Evolutionary conservation across 345 rosid genomes (phyloP), one percentile per base, ranked within the genome.

Genomic region (Aegle marmelos): DNA sequence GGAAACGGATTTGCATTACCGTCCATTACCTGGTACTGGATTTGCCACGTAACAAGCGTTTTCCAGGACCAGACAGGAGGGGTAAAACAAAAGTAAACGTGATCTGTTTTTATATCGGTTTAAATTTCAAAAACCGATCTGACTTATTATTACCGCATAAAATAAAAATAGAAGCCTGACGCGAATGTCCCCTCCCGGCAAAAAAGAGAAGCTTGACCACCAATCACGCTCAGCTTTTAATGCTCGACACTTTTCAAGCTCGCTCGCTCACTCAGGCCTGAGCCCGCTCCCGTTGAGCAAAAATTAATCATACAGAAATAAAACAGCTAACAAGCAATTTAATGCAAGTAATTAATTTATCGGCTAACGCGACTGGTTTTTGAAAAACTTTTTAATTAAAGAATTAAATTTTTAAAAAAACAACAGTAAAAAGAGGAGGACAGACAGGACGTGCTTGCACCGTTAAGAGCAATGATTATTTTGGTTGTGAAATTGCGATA

Each of bases 191-290:
- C 13, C 48, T 27, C 45, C 73, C 64, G 66, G 79, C 81, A 45
- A 19, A 45, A 1, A 71, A 16, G 24, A 72, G 65, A 41, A 45
- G 68, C 22, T 19, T 36, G 17, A 50, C 80, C 87, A 41, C 81
- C 76, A 84, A 86, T 88, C 86, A 84, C 86, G 87, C 86, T 56
- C 79, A 64, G 37, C 76, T 63, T 84, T 83, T 75, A 66, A 68
- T 77, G 82, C 72, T 25, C 30, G 6, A 41, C 50, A 11, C 11
- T 41, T 41, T 16, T 50, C 7, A 5, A 5, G 14, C 50, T 45
- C 37, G 48, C 11, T 0, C 10, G 13, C 50, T 41, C 50, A 11
- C 16, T 41, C 16, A 8, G 4, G 50, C 50, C 16, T 10, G 4
- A 3, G 16, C 16, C 0, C 50, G 11, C 50, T 13, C 17, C 2